Conservation (phyloP, 441 rosid genomes). For the Aquilaria agallochum region DNA sequence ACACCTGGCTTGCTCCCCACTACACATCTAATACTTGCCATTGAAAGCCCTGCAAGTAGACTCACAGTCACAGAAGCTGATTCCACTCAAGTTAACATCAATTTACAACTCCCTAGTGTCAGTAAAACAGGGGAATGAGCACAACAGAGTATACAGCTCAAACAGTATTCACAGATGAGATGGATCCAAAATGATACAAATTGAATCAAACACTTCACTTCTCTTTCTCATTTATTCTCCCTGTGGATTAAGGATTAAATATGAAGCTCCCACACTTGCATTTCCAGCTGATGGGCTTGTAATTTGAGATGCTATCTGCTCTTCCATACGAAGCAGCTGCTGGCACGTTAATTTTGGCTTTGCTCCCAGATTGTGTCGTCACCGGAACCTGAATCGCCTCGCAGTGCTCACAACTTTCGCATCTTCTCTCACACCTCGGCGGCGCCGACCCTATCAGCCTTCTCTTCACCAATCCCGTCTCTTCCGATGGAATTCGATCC, state of each 20-base stretch:
- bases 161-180: no score
- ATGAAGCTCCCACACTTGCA: constrained; percentile 86
- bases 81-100: no score
- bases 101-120: no score
- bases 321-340: constrained; percentile 36
- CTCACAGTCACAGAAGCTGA: no score
- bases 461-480: constrained; percentile 29
- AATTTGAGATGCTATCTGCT: constrained; percentile 71
- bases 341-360: constrained; percentile 23
- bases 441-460: constrained; percentile 79
- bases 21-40: no score
- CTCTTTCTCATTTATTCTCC: not conserved
- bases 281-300: constrained; percentile 97
- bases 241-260: constrained; percentile 53
- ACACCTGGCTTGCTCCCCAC: no score
- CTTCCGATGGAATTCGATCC: constrained; percentile 26
- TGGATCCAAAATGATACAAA: no score
- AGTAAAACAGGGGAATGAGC: no score
- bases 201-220: no score
- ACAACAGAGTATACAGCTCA: not conserved
- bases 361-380: constrained; percentile 27
- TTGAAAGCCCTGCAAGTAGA: no score
- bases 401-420: constrained; percentile 69
- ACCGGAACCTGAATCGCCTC: constrained; percentile 90
- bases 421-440: constrained; percentile 78